Conservation (phyloP, 371 early-diverging fungal species). For the Catenaria anguillulae region DNA sequence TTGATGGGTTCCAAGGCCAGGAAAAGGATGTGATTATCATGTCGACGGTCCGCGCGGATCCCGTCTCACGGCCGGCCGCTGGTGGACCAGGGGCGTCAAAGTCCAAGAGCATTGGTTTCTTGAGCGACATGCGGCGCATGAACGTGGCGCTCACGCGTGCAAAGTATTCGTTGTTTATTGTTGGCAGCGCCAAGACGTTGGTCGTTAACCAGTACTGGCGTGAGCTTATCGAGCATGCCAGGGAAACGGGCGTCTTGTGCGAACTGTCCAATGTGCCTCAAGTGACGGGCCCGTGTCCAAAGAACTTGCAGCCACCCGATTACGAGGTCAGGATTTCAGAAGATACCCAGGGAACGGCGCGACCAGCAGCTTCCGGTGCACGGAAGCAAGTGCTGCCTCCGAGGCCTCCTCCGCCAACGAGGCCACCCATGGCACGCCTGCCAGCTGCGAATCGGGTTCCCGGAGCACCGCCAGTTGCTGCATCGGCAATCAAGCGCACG, state of each 20-base stretch:
- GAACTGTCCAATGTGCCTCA: too few species aligned
- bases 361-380: too few species aligned
- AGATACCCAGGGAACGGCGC: too few species aligned
- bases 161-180: constrained; percentile 67
- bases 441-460: too few species aligned
- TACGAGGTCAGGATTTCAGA: too few species aligned
- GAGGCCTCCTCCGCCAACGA: too few species aligned
- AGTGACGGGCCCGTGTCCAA: too few species aligned
- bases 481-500: too few species aligned
- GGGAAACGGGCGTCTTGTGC: constrained; percentile 1
- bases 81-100: constrained; percentile 8
- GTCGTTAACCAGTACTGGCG: constrained; percentile 50
- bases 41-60: constrained; percentile 78
- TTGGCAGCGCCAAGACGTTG: constrained; percentile 61
- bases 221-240: constrained; percentile 23
- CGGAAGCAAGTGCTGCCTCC: too few species aligned
- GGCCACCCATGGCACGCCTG: too few species aligned
- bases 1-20: constrained; percentile 98
- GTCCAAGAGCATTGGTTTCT: constrained; percentile 68
- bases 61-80: constrained; percentile 1
- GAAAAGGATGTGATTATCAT: constrained; percentile 94
- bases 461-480: too few species aligned
- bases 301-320: too few species aligned
- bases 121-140: constrained; percentile 74
- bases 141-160: constrained; percentile 94